A percentile compares a stretch with the other conserved stretches of the same genome.
These are phyloP conservation scores for Trypanosomatidae sp. DNA, from an alignment of 208 protist species.

Conservation along the genomic window DNA sequence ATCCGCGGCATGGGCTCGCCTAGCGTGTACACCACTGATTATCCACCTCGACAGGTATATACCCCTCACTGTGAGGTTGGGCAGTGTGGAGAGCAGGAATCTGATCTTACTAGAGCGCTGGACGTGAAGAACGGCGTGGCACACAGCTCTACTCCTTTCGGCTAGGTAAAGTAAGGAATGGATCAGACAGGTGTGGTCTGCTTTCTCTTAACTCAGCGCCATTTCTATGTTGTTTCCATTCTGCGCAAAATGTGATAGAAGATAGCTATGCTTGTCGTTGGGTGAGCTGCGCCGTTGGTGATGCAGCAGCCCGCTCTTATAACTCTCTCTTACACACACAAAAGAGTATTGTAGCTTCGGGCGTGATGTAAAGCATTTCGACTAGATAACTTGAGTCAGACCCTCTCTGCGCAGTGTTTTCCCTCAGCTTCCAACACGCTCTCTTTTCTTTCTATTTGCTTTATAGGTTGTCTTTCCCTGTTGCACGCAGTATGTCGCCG, in stretches of 20 bases:
- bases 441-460: constrained; percentile 9
- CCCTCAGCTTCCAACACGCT: not conserved
- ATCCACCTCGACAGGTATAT: constrained; percentile 9
- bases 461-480: constrained; percentile 10
- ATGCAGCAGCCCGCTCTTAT: not conserved
- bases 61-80: not conserved
- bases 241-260: not conserved
- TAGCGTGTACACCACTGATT: not conserved
- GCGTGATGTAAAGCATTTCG: not conserved
- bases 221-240: not conserved
- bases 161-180: constrained; percentile 5
- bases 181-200: not conserved
- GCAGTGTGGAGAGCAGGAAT: constrained; percentile 3
- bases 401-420: not conserved
- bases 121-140: constrained; percentile 20
- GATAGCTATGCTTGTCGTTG: not conserved
- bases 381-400: not conserved
- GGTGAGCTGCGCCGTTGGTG: not conserved
- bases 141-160: constrained; percentile 29
- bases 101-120: constrained; percentile 14
- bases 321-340: not conserved
- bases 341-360: not conserved
- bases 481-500: not conserved
- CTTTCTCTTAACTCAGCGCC: not conserved
- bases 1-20: constrained; percentile 1